Conservation (phyloP, 768 basidiomycete species). For the Kwoniella europaea region DNA sequence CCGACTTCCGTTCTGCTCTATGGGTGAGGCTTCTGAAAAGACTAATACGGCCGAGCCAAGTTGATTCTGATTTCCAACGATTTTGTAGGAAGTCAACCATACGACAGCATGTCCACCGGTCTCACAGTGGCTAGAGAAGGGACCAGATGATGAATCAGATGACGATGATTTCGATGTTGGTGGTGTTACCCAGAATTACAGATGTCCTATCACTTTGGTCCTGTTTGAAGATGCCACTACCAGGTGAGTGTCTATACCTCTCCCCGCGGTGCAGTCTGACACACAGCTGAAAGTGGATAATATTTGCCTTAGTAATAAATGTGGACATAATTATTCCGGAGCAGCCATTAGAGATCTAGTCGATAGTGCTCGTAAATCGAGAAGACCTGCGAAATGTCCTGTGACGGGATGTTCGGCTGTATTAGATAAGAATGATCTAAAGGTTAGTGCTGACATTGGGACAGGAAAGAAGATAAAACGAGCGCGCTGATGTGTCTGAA, state of each 20-base stretch:
- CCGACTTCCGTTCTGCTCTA: constrained; percentile 31
- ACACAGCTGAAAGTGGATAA: constrained; percentile 6
- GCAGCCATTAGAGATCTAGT: constrained; percentile 73
- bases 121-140: constrained; percentile 43
- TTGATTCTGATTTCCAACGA: no score
- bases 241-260: constrained; percentile 65
- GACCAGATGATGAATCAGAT: constrained; percentile 72
- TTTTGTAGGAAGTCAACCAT: constrained; percentile 42
- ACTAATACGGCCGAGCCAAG: neutral
- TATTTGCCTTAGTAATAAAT: constrained; percentile 63
- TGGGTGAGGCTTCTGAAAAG: constrained; percentile 31
- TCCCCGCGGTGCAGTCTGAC: constrained; percentile 4
- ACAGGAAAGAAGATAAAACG: no score
- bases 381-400: constrained; percentile 48
- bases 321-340: constrained; percentile 81
- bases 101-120: constrained; percentile 45
- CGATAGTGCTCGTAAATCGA: constrained; percentile 15
- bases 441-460: constrained; percentile 44
- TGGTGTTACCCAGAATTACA: constrained; percentile 79
- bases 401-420: constrained; percentile 50
- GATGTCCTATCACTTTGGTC: constrained; percentile 78
- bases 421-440: constrained; percentile 41
- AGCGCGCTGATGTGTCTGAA: no score
- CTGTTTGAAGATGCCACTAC: constrained; percentile 75
- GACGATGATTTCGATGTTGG: constrained; percentile 90